Evolutionary conservation across 1,139 yeast species (phyloP), one percentile per base, ranked within the genome.

Genomic region (Geotrichum histeridarum): DNA sequence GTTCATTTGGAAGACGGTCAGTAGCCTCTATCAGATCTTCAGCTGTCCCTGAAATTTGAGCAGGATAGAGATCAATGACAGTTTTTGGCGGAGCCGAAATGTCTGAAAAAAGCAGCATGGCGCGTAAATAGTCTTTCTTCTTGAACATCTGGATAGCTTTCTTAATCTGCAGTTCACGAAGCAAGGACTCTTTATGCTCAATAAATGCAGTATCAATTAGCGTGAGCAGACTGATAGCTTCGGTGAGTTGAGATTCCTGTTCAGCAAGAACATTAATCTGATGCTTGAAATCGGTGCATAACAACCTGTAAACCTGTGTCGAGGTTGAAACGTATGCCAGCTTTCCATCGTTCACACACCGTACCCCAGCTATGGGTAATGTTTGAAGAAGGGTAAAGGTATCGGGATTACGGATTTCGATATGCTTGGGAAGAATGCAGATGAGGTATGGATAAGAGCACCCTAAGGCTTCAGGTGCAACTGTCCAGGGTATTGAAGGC

Each of bases 11-110:
- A 27, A 42, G 32, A 1, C 12, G 41, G 6, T 36, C 49, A 8
- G 41, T 36, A 8, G 32, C 31, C 8, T 57, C 57, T 3, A 67
- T 63, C 11, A 62, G 33, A 12, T 59, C 57, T 8, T 39, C 50
- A 6, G 53, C 55, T n/a, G 56, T 42, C 1, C 67, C 70, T 6
- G 71, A 61, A 8, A 75, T 64, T 8, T 62, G 58, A 3, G 59
- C 53, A 0, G 86, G 85, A 54, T 75, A 75, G 22, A 79, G 67
- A 1, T 64, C 58, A 2, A 82, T 69, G 0, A 83, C 80, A 4
- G 70, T 63, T 32, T 75, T 71, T 0, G 88, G 88, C 0, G 83
- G 77, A 0, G 87, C 85, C 62, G 83, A 72, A 51, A 75, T 80
- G 37, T 76, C 77, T 2, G 77, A 74, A 56, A 83, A 81, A 15